Evolutionary conservation across 1,284 basidiomycete species (phyloP).

Genomic region (Inonotus hispidus): DNA sequence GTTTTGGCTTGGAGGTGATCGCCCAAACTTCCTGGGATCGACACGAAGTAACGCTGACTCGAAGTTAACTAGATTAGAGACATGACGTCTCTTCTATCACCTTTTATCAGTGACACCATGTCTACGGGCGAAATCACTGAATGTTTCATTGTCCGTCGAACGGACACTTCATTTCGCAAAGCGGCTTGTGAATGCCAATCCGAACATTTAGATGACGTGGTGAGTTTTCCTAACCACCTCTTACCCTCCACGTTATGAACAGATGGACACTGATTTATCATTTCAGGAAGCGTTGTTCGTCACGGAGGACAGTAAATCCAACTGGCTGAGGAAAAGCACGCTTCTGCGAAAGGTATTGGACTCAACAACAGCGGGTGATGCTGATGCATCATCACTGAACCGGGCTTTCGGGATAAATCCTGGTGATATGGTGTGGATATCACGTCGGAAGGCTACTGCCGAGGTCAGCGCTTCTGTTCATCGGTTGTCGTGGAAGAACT

Average conservation of each 20-base stretch:
- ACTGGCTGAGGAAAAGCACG: constrained; percentile 10
- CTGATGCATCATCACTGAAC: background rate
- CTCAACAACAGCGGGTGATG: background rate
- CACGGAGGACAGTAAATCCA: background rate
- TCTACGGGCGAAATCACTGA: constrained; percentile 46
- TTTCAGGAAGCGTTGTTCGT: constrained; percentile 9
- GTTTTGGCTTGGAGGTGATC: constrained; percentile 78
- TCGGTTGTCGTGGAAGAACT: background rate
- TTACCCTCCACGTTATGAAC: background rate
- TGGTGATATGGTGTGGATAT: constrained; percentile 14
- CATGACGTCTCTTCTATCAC: constrained; percentile 42
- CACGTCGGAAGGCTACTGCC: constrained; percentile 9
- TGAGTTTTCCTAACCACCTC: constrained; percentile 11
- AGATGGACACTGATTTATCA: background rate
- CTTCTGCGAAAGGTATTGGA: background rate
- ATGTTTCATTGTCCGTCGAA: constrained; percentile 45
- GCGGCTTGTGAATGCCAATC: constrained; percentile 33
- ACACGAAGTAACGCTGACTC: background rate
- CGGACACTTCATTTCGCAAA: constrained; percentile 34
- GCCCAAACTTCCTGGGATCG: constrained; percentile 9
- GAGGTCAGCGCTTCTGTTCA: constrained; percentile 6
- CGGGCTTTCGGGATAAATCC: constrained; percentile 3
- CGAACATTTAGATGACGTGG: constrained; percentile 27
- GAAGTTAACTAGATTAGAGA: constrained; percentile 41
- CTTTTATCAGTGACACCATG: constrained; percentile 32